These are phyloP conservation scores for Catenaria anguillulae DNA, from an alignment of 371 early-diverging fungal genomes.

Conservation along the genomic window DNA sequence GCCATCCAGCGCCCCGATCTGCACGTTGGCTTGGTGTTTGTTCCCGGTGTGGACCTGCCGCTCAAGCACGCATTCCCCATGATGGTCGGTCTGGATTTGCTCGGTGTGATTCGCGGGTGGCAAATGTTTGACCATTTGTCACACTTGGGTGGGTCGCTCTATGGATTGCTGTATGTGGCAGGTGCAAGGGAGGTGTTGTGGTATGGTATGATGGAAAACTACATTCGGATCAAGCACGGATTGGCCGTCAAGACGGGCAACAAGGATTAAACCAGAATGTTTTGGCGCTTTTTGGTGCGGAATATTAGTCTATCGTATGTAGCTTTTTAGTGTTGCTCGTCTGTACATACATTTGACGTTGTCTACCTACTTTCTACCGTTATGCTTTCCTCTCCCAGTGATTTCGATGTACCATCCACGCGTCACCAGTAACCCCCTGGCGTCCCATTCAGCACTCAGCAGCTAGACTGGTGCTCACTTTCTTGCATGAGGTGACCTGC, in stretches of 20 bases:
- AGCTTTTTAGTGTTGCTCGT: too few species aligned
- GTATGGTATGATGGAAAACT: not conserved
- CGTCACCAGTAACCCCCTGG: too few species aligned
- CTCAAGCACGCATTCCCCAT: slow-evolving; percentile 29
- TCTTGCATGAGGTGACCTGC: too few species aligned
- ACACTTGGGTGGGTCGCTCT: slow-evolving; percentile 1
- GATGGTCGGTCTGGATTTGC: slow-evolving; percentile 43
- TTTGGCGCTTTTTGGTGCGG: too few species aligned
- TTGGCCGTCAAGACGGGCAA: not conserved
- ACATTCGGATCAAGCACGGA: not conserved
- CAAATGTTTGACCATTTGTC: slow-evolving; percentile 47
- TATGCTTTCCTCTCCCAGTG: too few species aligned
- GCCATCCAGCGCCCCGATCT: slow-evolving; percentile 44
- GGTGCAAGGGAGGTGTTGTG: not conserved
- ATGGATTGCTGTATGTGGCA: not conserved
- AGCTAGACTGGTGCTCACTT: too few species aligned
- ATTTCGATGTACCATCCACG: too few species aligned
- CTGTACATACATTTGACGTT: too few species aligned
- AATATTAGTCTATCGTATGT: too few species aligned
- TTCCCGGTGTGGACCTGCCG: slow-evolving; percentile 25
- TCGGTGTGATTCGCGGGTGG: slow-evolving; percentile 42
- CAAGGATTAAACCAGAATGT: too few species aligned
- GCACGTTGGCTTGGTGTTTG: slow-evolving; percentile 45
- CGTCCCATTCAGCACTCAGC: too few species aligned
- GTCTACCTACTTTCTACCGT: too few species aligned